phyloP scores from a whole-genome alignment of 108 stramenopile species.

The Nitzschia putrida region DNA sequence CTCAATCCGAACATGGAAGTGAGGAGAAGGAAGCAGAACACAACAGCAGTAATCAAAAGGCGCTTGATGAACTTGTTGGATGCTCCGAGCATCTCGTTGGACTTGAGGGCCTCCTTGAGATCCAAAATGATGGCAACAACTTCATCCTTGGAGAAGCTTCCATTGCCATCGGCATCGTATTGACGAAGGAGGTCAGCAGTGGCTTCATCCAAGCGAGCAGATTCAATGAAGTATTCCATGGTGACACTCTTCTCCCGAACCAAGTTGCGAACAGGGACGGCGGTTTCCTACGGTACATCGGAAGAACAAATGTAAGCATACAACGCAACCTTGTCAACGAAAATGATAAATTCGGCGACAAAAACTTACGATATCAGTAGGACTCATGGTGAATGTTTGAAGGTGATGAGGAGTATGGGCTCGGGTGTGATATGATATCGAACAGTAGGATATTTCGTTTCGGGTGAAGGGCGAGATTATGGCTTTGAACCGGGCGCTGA shows the following conservation, averaged over 20 bases:
- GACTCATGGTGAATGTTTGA: too few relatives aligned
- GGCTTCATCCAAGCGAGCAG: constrained; percentile 6
- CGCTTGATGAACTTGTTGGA: constrained; percentile 27
- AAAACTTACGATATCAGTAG: too few relatives aligned
- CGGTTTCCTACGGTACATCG: neutral
- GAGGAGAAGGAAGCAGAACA: constrained; percentile 13
- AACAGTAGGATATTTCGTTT: too few relatives aligned
- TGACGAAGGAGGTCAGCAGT: constrained; percentile 10
- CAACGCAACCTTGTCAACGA: too few relatives aligned
- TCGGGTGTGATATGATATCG: too few relatives aligned
- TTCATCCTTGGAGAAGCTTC: constrained; percentile 18
- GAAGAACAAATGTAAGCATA: too few relatives aligned
- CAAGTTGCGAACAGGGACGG: constrained; percentile 3
- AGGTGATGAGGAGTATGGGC: too few relatives aligned
- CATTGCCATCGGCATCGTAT: constrained; percentile 17
- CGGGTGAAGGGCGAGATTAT: too few relatives aligned
- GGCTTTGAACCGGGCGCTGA: too few relatives aligned
- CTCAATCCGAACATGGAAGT: constrained; percentile 19
- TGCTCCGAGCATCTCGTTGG: constrained; percentile 20
- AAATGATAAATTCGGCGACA: too few relatives aligned
- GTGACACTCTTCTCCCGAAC: constrained; percentile 14
- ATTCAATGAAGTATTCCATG: constrained; percentile 21
- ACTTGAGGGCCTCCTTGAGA: constrained; percentile 9
- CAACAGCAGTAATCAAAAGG: neutral
- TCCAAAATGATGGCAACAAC: constrained; percentile 20